Evolutionary conservation across 179 eudicot genomes (phyloP), one percentile per base, ranked within the genome.

Genomic region (Amaranthus tricolor): DNA sequence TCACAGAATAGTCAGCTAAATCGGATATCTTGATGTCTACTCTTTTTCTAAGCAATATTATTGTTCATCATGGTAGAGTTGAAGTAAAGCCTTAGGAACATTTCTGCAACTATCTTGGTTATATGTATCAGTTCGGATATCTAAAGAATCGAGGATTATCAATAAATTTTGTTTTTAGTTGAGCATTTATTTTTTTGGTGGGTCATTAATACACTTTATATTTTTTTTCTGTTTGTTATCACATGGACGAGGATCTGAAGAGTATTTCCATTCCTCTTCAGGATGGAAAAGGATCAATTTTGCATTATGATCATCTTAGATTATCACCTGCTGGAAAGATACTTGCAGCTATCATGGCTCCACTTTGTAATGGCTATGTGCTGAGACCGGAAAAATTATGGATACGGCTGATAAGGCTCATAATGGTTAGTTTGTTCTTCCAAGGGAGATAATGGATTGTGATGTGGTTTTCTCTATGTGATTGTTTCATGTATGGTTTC

Each of bases 181-280:
- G 0, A 13, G 17, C 56, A 56, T 7, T 10, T 9, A 5, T 21
- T 6, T 11, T 6, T 48, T 55, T 19, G 0, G 15, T 45, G 2
- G 44, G 71, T 40, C 12, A 53, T 68, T 17, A 78, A 13, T 16
- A 45, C 31, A 59, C 21, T 19, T 51, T 44, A 55, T 11, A 55
- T 55, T 63, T 82, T 68, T 16, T 74, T 77, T 77, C 85, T 93
- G 99, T 96, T 76, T 89, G 98, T 71, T 93, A 93, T 81, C 99
- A 91, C 68, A 90, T 91, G 77, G 98, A 93, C 81, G 99, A 96
- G 85, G 99, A 96, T 74, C 97, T 98, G 64, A 96, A 93, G 88
- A 86, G 94, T 88, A 83, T 87, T 89, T 73, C 90, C 98, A 91
- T 93, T 72, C 98, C 97, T 56, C 92, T 93, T 62, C 88, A 81